Evolutionary conservation across 2,329 filamentous ascomycete genomes (phyloP).

Genomic region (Exserohilum turcica): DNA sequence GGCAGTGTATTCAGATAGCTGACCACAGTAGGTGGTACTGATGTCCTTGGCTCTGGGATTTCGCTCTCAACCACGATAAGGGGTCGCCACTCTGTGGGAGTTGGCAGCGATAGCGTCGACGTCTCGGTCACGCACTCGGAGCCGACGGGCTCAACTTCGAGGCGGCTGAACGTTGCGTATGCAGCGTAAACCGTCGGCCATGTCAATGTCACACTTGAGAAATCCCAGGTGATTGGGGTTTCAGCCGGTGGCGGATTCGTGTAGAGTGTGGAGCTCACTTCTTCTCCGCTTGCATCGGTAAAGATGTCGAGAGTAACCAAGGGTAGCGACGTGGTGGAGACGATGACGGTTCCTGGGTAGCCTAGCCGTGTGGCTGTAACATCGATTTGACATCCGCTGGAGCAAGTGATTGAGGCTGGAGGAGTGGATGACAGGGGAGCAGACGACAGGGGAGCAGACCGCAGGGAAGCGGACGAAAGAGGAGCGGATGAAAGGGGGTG

Average conservation of each 20-base stretch:
- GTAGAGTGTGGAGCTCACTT: slow-evolving; percentile 21
- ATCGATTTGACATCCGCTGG: slow-evolving; percentile 38
- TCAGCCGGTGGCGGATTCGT: slow-evolving; percentile 21
- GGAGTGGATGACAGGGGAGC: slow-evolving; percentile 20
- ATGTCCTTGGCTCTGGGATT: slow-evolving; percentile 25
- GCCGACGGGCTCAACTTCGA: slow-evolving; percentile 28
- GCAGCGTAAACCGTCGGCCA: slow-evolving; percentile 41
- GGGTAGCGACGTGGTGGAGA: slow-evolving; percentile 20
- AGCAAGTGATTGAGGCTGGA: slow-evolving; percentile 28
- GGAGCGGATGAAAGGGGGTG: slow-evolving; percentile 25
- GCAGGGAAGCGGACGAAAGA: too few relatives aligned
- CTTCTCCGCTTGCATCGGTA: slow-evolving; percentile 15
- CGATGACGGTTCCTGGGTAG: slow-evolving; percentile 36
- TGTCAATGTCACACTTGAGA: slow-evolving; percentile 31
- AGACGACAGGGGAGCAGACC: too few relatives aligned
- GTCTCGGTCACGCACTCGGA: slow-evolving; percentile 28
- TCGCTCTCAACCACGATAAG: slow-evolving; percentile 28
- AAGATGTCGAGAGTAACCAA: slow-evolving; percentile 33
- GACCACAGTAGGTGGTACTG: slow-evolving; percentile 37
- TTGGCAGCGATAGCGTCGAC: slow-evolving; percentile 25
- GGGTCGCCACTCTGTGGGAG: slow-evolving; percentile 33
- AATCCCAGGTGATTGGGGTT: slow-evolving; percentile 35
- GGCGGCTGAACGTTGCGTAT: slow-evolving; percentile 38
- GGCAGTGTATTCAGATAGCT: slow-evolving; percentile 37
- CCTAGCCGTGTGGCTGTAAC: slow-evolving; percentile 36